A percentile compares a stretch with the other conserved stretches of the same genome.
Conservation (phyloP, 768 basidiomycete genomes). For the Naganishia kalamii region DNA sequence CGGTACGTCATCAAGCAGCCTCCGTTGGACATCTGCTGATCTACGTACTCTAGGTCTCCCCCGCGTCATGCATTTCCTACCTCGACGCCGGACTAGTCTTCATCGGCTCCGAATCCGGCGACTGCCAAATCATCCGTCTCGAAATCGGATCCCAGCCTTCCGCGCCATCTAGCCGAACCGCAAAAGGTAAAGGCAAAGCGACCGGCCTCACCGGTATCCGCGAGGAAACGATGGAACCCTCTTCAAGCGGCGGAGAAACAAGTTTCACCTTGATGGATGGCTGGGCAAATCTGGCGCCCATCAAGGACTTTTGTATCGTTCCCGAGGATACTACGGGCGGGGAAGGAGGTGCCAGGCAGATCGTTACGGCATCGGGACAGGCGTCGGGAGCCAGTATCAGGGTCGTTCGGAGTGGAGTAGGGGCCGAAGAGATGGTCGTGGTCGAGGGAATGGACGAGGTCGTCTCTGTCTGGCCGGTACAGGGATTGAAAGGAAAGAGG, state of each 20-base stretch:
- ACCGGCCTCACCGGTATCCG: slow-evolving; percentile 14
- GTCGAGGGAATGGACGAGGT: slow-evolving; percentile 36
- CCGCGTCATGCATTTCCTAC: slow-evolving; percentile 37
- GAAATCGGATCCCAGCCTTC: slow-evolving; percentile 1
- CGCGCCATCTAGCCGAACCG: neutral
- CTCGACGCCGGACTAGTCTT: slow-evolving; percentile 34
- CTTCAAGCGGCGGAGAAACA: slow-evolving; percentile 10
- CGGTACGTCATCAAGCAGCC: slow-evolving; percentile 26
- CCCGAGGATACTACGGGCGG: slow-evolving; percentile 15
- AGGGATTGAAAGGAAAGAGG: neutral
- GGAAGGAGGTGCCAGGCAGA: slow-evolving; percentile 30
- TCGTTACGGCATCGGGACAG: slow-evolving; percentile 41
- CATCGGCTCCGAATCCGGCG: slow-evolving; percentile 38
- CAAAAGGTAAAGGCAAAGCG: slow-evolving; percentile 34
- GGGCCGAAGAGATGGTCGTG: slow-evolving; percentile 30
- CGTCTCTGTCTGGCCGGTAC: slow-evolving; percentile 26
- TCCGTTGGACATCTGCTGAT: neutral
- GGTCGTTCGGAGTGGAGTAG: slow-evolving; percentile 41
- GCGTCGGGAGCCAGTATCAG: slow-evolving; percentile 38
- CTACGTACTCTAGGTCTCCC: slow-evolving; percentile 29
- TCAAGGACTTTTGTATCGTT: slow-evolving; percentile 41
- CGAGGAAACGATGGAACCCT: slow-evolving; percentile 20
- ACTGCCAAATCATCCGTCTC: slow-evolving; percentile 33
- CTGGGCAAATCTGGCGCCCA: slow-evolving; percentile 44
- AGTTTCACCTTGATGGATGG: slow-evolving; percentile 30